phyloP scores from a whole-genome alignment of 371 early-diverging fungal genomes.

The Mortierella sp. region DNA sequence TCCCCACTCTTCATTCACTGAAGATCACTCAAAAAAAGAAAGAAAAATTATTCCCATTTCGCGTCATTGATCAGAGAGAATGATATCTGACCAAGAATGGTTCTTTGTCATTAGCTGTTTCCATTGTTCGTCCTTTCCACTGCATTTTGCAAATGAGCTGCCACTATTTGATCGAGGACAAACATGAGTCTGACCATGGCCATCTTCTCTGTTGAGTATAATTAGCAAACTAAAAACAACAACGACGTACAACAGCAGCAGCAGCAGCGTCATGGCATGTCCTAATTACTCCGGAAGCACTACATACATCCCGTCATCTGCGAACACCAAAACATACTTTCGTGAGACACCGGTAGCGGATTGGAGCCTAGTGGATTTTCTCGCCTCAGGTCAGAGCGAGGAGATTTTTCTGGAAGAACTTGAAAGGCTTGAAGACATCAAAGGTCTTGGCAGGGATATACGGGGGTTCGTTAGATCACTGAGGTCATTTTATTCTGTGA shows the following conservation, averaged over 20 bases:
- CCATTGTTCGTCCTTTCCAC: no score
- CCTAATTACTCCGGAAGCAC: not conserved
- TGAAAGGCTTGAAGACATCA: not conserved
- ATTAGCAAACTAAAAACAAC: not conserved
- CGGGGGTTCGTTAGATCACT: constrained; percentile 13
- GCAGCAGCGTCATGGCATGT: not conserved
- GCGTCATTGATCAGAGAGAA: not conserved
- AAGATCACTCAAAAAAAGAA: not conserved
- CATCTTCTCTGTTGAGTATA: not conserved
- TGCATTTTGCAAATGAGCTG: no score
- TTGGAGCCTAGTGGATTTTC: constrained; percentile 13
- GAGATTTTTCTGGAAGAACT: constrained; percentile 11
- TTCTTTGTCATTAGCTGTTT: not conserved
- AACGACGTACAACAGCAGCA: no score
- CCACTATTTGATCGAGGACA: constrained; percentile 1
- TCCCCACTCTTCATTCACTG: not conserved
- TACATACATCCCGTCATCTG: not conserved
- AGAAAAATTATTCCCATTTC: no score
- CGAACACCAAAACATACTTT: constrained; percentile 6
- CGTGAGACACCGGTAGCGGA: constrained; percentile 9
- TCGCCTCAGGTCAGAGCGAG: constrained; percentile 13
- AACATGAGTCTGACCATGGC: not conserved
- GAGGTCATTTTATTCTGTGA: constrained; percentile 2
- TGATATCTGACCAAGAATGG: not conserved
- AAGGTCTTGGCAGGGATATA: constrained; percentile 10